These are phyloP conservation scores for Plasmodium ovale DNA, from an alignment of 169 alveolate species.

Conservation along the genomic window DNA sequence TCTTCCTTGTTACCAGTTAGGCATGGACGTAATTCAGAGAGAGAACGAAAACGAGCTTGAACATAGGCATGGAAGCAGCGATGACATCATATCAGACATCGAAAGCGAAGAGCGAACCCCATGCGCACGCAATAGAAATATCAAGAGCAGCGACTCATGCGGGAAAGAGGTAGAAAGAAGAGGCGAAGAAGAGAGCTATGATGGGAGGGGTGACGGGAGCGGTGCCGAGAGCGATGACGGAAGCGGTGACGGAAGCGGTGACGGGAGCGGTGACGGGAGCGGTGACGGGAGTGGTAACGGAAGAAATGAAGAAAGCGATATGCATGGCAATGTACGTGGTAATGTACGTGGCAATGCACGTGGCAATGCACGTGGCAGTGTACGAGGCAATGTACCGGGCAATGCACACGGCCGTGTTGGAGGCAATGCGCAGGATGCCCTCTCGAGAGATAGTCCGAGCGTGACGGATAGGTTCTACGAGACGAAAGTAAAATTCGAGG, in stretches of 20 bases:
- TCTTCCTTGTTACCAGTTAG: slow-evolving; percentile 2
- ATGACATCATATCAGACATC: slow-evolving; percentile 48
- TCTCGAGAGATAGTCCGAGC: no score
- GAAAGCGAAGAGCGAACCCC: neutral
- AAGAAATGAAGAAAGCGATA: no score
- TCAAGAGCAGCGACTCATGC: neutral
- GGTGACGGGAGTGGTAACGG: no score
- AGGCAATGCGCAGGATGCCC: no score
- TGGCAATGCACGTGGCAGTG: no score
- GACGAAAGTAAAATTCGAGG: neutral
- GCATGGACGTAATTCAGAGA: slow-evolving; percentile 13
- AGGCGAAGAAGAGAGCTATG: neutral
- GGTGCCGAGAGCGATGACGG: neutral
- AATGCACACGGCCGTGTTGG: no score
- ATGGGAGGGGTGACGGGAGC: neutral
- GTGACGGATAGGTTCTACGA: neutral
- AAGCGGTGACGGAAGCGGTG: neutral
- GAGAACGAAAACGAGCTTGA: slow-evolving; percentile 28
- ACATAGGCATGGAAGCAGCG: slow-evolving; percentile 48
- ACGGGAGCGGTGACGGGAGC: neutral
- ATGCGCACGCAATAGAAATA: neutral
- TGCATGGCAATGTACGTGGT: no score
- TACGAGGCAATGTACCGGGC: no score
- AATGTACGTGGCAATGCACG: no score
- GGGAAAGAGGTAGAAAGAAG: neutral